phyloP scores from a whole-genome alignment of 495 filamentous ascomycete genomes.

The Cercophora newfieldiana region DNA sequence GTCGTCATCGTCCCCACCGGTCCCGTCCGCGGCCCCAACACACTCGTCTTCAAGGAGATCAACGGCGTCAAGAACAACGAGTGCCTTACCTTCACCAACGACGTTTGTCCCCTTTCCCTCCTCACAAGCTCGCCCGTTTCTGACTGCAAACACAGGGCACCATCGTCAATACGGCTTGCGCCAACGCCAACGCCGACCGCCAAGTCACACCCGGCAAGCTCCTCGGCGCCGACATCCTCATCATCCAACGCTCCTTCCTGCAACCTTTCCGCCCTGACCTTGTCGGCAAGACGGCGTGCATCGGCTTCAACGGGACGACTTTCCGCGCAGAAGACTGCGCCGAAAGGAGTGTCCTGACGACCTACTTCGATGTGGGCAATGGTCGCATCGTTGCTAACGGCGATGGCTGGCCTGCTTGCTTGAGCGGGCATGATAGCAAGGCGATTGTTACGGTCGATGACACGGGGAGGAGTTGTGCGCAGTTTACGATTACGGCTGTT shows the following conservation, averaged over 20 bases:
- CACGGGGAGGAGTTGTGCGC: conserved; percentile 26
- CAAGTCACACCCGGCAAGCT: conserved; percentile 36
- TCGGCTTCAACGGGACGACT: conserved; percentile 31
- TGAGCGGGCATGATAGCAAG: conserved; percentile 32
- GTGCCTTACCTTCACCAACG: conserved; percentile 38
- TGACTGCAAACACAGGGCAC: conserved; percentile 27
- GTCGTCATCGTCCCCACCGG: conserved; percentile 15
- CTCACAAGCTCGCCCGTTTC: background rate
- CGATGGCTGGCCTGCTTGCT: conserved; percentile 23
- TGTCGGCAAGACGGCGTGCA: conserved; percentile 31
- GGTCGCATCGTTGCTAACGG: conserved; percentile 25
- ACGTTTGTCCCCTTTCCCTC: conserved; percentile 20
- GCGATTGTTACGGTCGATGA: conserved; percentile 27
- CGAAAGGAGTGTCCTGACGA: conserved; percentile 20
- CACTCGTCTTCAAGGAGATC: conserved; percentile 34
- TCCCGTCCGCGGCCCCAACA: conserved; percentile 19
- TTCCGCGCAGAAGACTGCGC: conserved; percentile 33
- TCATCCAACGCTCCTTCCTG: conserved; percentile 29
- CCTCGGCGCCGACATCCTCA: conserved; percentile 24
- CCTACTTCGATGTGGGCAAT: conserved; percentile 28
- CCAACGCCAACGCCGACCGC: conserved; percentile 31
- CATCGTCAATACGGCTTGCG: conserved; percentile 38
- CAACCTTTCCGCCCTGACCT: conserved; percentile 32
- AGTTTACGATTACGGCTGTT: conserved; percentile 30
- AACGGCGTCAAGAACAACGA: conserved; percentile 34